Conservation (phyloP, 2,329 filamentous ascomycete genomes). For the Coniochaeta hoffmannii region DNA sequence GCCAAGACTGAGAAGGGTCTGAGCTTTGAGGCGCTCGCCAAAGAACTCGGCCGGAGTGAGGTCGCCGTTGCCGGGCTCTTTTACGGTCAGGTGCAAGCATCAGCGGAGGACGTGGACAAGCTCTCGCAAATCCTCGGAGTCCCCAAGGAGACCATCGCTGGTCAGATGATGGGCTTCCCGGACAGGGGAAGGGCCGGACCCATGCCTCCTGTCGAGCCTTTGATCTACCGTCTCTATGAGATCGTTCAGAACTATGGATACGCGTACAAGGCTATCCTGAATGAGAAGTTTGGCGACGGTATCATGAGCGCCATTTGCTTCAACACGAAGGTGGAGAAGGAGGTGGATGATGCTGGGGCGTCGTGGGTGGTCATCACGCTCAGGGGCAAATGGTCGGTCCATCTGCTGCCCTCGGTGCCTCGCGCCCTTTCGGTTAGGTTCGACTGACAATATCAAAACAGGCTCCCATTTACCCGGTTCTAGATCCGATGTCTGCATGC, state of each 20-base stretch:
- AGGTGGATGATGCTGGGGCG: conserved; percentile 74
- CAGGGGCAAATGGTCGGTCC: conserved; percentile 63
- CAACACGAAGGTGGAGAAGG: conserved; percentile 86
- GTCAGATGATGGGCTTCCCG: conserved; percentile 65
- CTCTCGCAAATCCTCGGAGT: conserved; percentile 52
- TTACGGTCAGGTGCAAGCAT: conserved; percentile 62
- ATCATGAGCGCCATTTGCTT: conserved; percentile 97
- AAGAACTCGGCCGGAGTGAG: conserved; percentile 68
- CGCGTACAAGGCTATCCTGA: conserved; percentile 88
- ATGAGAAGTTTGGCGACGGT: conserved; percentile 90
- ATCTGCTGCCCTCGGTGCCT: neutral
- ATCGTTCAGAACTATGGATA: conserved; percentile 97
- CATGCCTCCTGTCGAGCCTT: conserved; percentile 77
- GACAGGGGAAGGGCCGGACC: conserved; percentile 73
- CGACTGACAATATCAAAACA: conserved; percentile 9
- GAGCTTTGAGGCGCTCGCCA: conserved; percentile 71
- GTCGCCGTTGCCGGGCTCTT: conserved; percentile 83
- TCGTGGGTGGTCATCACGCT: conserved; percentile 81
- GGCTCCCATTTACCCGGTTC: conserved; percentile 29
- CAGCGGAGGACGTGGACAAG: conserved; percentile 41
- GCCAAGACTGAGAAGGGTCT: conserved; percentile 71
- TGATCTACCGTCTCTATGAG: conserved; percentile 89
- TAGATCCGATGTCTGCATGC: conserved; percentile 9
- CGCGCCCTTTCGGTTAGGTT: neutral
- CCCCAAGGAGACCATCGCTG: conserved; percentile 44